These are phyloP conservation scores for Juncus inflexus DNA, from an alignment of 176 grass and related monocot species.

Conservation along the genomic window DNA sequence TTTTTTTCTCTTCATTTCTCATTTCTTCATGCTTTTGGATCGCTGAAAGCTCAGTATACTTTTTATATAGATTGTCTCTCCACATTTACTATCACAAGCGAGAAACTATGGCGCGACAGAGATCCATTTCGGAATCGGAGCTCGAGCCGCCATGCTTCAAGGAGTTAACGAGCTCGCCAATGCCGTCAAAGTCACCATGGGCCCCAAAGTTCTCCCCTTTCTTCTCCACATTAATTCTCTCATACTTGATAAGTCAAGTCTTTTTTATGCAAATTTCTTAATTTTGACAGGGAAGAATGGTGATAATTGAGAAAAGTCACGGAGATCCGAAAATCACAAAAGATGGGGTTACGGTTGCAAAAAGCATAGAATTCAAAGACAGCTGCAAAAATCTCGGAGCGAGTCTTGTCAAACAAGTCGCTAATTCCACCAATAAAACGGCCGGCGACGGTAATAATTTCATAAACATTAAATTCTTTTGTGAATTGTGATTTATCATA, in stretches of 20 bases:
- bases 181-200: slow-evolving; percentile 46
- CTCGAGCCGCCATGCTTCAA: slow-evolving; percentile 39
- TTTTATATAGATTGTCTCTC: slow-evolving; percentile 14
- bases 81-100: slow-evolving; percentile 15
- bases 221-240: too few species aligned
- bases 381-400: slow-evolving; percentile 74
- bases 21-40: neutral
- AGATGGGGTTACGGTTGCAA: slow-evolving; percentile 92
- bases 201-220: slow-evolving; percentile 14
- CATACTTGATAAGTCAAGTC: neutral
- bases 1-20: neutral
- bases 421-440: slow-evolving; percentile 70
- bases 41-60: neutral
- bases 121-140: slow-evolving; percentile 35
- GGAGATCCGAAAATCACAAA: slow-evolving; percentile 68
- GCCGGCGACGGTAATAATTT: slow-evolving; percentile 87
- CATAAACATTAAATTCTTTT: neutral
- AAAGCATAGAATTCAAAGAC: slow-evolving; percentile 81
- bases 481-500: too few species aligned
- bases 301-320: slow-evolving; percentile 61
- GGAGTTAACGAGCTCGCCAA: slow-evolving; percentile 36
- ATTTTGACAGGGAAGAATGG: slow-evolving; percentile 57
- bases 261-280: neutral
- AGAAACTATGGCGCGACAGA: slow-evolving; percentile 41
- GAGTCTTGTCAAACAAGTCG: slow-evolving; percentile 87